Evolutionary conservation across 257 asterid species (phyloP).

Genomic region (Linderniella brevidens): DNA sequence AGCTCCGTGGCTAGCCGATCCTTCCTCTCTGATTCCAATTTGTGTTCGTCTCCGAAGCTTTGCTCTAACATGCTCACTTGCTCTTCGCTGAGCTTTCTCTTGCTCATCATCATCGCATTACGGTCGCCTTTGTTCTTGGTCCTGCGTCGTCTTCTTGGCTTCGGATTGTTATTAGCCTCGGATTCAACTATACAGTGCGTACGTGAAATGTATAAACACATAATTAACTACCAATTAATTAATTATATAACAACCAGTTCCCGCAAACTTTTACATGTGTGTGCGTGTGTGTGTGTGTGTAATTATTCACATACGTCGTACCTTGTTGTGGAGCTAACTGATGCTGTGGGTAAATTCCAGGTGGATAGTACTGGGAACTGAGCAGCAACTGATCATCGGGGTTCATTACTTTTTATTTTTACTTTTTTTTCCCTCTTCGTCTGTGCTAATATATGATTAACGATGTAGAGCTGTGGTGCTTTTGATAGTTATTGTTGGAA

Average conservation of each 20-base stretch:
- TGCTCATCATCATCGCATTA: conserved; percentile 22
- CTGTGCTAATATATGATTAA: no score
- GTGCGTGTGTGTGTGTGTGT: background rate
- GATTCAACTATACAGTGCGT: no score
- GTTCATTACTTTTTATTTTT: background rate
- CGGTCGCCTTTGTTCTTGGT: conserved; percentile 13
- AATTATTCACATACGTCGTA: background rate
- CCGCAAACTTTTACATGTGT: no score
- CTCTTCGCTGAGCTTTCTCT: conserved; percentile 69
- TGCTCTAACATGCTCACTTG: conserved; percentile 42
- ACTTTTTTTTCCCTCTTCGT: background rate
- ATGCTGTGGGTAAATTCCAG: background rate
- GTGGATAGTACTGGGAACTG: conserved; percentile 3
- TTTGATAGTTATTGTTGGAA: no score
- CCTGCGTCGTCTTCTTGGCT: background rate
- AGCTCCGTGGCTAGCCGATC: conserved; percentile 70
- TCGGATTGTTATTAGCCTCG: background rate
- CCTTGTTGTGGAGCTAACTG: conserved; percentile 6
- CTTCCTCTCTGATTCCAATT: conserved; percentile 77
- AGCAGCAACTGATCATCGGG: conserved; percentile 2
- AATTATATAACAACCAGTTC: no score
- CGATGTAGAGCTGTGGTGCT: no score
- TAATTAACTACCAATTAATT: no score
- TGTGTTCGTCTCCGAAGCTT: conserved; percentile 58
- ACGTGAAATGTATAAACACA: no score